phyloP scores from a whole-genome alignment of 257 asterid species.

The Lavandula angustifolia region DNA sequence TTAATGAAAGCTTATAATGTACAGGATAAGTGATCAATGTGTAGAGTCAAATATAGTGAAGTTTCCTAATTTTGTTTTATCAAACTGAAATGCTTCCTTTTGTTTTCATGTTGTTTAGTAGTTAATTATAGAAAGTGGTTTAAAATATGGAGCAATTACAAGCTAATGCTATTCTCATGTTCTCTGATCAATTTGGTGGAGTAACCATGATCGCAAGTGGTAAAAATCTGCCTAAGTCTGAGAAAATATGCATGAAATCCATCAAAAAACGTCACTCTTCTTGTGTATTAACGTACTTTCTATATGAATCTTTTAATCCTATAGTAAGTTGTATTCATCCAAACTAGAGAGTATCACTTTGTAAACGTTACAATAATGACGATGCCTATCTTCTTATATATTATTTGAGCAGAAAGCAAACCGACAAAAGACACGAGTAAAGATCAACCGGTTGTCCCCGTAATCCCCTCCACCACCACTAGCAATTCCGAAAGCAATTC shows the following conservation, averaged over 20 bases:
- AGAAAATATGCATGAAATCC: no score
- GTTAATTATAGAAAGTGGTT: background rate
- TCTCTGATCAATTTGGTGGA: no score
- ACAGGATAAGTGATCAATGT: background rate
- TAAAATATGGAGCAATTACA: background rate
- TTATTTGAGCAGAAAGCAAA: constrained; percentile 46
- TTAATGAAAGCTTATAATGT: no score
- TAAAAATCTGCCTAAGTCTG: no score
- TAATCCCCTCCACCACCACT: constrained; percentile 50
- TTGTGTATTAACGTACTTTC: no score
- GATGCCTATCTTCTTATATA: constrained; percentile 7
- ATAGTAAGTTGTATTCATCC: no score
- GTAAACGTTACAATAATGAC: background rate
- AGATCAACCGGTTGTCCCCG: constrained; percentile 46
- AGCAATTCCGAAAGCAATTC: constrained; percentile 59
- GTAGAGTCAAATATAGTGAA: constrained; percentile 2
- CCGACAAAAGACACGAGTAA: constrained; percentile 45
- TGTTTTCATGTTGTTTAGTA: background rate
- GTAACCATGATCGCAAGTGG: no score
- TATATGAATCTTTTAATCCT: no score
- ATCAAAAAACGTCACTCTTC: no score
- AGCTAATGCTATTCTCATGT: no score
- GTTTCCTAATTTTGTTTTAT: background rate
- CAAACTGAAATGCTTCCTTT: background rate
- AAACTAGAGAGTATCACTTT: background rate